Base-by-base conservation (phyloP, 768 basidiomycete species). In the Pleurotus djamor region DNA sequence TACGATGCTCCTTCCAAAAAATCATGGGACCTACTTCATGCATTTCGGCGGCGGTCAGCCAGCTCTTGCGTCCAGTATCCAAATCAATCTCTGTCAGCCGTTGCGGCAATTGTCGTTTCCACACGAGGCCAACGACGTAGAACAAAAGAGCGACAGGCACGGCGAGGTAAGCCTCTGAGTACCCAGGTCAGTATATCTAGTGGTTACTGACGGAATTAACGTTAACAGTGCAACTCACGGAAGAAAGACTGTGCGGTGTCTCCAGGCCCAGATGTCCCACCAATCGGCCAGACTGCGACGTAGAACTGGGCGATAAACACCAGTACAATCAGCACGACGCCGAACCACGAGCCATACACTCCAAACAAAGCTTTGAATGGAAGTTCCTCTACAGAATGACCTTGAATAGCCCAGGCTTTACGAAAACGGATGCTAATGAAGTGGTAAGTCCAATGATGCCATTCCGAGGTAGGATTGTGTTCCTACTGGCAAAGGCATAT, bases 271-370 rank as follows among this genome's bases (percentile, higher is more conserved):
- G 58, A 51, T 6, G 68, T 72, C 2, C 74, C 75, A 45, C 76
- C 77, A 50, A 78, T 66, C 10, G 77, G 77, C 70, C 72, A 77
- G 47, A 79, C 63, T 17, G 76, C 79, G 36, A 77, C 71, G 60
- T 80, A 80, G 67, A 80, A 79, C 60, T 80, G 78, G 8, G 76
- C 78, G 55, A 80, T 74, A 37, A 79, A 61, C 21, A 79, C 77
- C 17, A 80, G 66, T 49, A 65, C 37, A 36, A 79, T 65, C 12
- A 79, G 74, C 47, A 76, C 66, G 28, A 77, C 70, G 61, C 79
- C 78, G 58, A 79, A 75, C 75, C 76, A 79, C 3, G 78, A 80
- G 10, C 79, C 79, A 13, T 67, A 80, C 21, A 75, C 71, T 36
- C 79, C 79, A 52, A 76, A 76, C 5, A 80, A 58, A 10, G 79